These are phyloP conservation scores for Tuber melanosporum DNA, from an alignment of 495 filamentous ascomycete species.

Conservation along the genomic window DNA sequence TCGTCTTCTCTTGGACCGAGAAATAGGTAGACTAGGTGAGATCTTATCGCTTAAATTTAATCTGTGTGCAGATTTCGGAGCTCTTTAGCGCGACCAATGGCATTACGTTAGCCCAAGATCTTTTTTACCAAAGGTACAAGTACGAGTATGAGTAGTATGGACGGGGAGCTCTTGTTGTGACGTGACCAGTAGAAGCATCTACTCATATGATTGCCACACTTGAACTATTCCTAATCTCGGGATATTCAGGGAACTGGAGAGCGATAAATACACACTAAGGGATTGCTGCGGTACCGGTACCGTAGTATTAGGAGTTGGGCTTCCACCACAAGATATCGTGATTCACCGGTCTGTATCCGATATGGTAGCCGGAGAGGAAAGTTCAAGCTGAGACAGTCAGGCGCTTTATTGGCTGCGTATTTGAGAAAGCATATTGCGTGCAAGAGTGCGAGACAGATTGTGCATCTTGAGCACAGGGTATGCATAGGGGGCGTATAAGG, in stretches of 20 bases:
- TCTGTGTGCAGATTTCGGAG: neutral
- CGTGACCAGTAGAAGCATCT: too few relatives aligned
- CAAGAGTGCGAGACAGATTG: neutral
- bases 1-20: neutral
- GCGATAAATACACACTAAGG: too few relatives aligned
- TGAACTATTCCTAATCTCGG: too few relatives aligned
- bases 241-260: too few relatives aligned
- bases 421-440: neutral
- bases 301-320: neutral
- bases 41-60: neutral
- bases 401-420: neutral
- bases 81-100: too few relatives aligned
- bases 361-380: neutral
- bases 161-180: too few relatives aligned
- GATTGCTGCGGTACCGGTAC: neutral
- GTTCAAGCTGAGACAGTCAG: neutral
- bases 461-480: neutral
- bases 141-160: too few relatives aligned
- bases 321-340: neutral
- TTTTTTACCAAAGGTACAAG: too few relatives aligned
- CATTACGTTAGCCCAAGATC: too few relatives aligned
- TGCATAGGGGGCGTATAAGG: neutral
- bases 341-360: neutral
- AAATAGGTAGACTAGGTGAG: neutral
- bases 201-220: too few relatives aligned